A percentile compares a stretch with the other conserved stretches of the same genome.
Evolutionary conservation across 257 asterid species (phyloP).

Genomic region (Lantana camara): DNA sequence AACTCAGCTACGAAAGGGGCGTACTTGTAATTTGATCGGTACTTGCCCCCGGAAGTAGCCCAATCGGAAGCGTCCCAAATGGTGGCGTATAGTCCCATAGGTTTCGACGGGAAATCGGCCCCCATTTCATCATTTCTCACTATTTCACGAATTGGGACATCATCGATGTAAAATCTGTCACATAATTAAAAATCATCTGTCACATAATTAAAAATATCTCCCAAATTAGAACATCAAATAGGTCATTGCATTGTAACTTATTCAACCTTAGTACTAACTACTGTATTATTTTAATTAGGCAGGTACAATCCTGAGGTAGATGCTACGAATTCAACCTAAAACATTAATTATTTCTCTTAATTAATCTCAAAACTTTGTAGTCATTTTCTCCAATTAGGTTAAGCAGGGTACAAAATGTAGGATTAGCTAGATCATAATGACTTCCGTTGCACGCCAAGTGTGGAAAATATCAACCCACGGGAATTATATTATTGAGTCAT

Average conservation of each 20-base stretch:
- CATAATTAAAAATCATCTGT: neutral
- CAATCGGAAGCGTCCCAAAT: conserved; percentile 97
- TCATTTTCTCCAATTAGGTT: conserved; percentile 24
- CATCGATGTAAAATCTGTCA: conserved; percentile 78
- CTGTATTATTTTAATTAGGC: conserved; percentile 8
- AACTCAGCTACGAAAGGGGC: conserved; percentile 89
- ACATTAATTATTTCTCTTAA: conserved; percentile 24
- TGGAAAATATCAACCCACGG: too few species aligned
- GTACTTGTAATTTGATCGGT: conserved; percentile 73
- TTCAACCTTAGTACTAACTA: neutral
- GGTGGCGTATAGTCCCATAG: conserved; percentile 89
- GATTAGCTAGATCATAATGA: conserved; percentile 34
- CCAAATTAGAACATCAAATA: neutral
- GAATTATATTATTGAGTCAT: too few species aligned
- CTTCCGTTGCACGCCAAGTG: neutral
- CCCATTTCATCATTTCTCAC: conserved; percentile 68
- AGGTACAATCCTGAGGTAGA: neutral
- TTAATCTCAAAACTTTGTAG: conserved; percentile 4
- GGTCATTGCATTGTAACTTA: neutral
- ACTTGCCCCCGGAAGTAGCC: conserved; percentile 96
- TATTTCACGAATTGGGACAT: conserved; percentile 79
- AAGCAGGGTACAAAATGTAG: conserved; percentile 27
- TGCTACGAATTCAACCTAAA: conserved; percentile 14
- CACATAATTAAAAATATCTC: too few species aligned
- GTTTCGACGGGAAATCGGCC: conserved; percentile 86